Percentiles rank a stretch among this genome's conserved stretches.
These are phyloP conservation scores for Dactylella cylindrospora DNA, from an alignment of 2,329 filamentous ascomycete genomes.

Conservation along the genomic window DNA sequence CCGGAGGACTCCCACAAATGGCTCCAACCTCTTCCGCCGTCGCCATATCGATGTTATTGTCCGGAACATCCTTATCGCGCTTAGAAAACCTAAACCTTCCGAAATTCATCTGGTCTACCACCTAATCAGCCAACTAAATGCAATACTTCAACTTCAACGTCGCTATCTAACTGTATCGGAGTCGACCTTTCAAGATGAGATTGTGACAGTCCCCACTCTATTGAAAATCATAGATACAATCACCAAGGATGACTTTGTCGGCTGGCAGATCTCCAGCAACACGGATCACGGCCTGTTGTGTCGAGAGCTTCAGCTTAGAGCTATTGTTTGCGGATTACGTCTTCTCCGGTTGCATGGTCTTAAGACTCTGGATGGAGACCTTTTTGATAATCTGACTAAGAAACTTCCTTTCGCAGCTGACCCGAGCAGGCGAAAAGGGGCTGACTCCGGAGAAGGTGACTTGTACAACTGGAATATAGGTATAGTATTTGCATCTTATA, in stretches of 20 bases:
- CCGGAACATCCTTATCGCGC: slow-evolving; percentile 42
- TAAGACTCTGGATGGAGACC: slow-evolving; percentile 38
- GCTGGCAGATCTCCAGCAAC: slow-evolving; percentile 40
- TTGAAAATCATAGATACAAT: slow-evolving; percentile 43
- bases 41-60: slow-evolving; percentile 44
- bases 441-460: slow-evolving; percentile 17
- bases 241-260: slow-evolving; percentile 41
- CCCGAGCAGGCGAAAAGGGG: slow-evolving; percentile 27
- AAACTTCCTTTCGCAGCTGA: slow-evolving; percentile 36
- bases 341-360: slow-evolving; percentile 32
- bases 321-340: slow-evolving; percentile 29
- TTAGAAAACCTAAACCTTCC: slow-evolving; percentile 39
- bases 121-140: slow-evolving; percentile 43
- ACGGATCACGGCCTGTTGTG: slow-evolving; percentile 37
- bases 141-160: slow-evolving; percentile 38
- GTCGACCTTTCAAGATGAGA: slow-evolving; percentile 42
- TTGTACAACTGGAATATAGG: slow-evolving; percentile 44
- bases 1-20: slow-evolving; percentile 34
- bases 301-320: slow-evolving; percentile 39
- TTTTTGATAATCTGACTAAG: slow-evolving; percentile 36
- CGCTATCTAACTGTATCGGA: slow-evolving; percentile 44
- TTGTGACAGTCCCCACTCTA: slow-evolving; percentile 39
- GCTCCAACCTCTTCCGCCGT: slow-evolving; percentile 42
- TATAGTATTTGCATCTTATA: slow-evolving; percentile 4
- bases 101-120: slow-evolving; percentile 43